These are phyloP conservation scores for Trichosporon ovoides DNA, from an alignment of 1,284 basidiomycete species.

Conservation along the genomic window DNA sequence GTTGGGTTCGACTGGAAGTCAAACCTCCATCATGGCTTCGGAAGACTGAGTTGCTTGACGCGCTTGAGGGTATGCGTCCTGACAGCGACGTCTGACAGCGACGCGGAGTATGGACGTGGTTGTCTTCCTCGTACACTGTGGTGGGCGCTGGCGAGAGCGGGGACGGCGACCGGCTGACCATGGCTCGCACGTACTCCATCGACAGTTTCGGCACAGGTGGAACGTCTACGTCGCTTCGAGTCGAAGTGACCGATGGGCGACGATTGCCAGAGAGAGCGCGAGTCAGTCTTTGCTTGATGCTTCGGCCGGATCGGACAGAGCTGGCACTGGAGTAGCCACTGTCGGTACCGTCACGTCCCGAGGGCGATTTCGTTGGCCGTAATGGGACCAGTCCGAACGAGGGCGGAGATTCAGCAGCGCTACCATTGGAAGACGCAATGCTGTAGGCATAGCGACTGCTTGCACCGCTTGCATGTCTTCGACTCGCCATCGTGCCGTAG, in stretches of 20 bases:
- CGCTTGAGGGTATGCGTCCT: not conserved
- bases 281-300: not conserved
- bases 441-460: too few relatives aligned
- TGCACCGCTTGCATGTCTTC: too few relatives aligned
- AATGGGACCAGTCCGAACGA: not conserved
- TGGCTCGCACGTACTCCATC: not conserved
- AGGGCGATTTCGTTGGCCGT: not conserved
- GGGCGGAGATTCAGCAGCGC: not conserved
- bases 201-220: not conserved
- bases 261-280: not conserved
- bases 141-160: not conserved
- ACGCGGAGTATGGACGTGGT: not conserved
- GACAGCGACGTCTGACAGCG: not conserved
- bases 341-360: not conserved
- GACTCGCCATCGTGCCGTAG: too few relatives aligned
- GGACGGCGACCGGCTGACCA: not conserved
- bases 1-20: not conserved
- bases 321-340: not conserved
- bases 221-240: not conserved
- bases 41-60: not conserved
- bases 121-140: not conserved
- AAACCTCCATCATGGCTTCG: not conserved
- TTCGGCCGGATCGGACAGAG: not conserved
- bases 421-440: not conserved
- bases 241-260: not conserved